Evolutionary conservation across 2,329 filamentous ascomycete species (phyloP), one percentile per base, ranked within the genome.

Genomic region (Talaromyces rugulosus): DNA sequence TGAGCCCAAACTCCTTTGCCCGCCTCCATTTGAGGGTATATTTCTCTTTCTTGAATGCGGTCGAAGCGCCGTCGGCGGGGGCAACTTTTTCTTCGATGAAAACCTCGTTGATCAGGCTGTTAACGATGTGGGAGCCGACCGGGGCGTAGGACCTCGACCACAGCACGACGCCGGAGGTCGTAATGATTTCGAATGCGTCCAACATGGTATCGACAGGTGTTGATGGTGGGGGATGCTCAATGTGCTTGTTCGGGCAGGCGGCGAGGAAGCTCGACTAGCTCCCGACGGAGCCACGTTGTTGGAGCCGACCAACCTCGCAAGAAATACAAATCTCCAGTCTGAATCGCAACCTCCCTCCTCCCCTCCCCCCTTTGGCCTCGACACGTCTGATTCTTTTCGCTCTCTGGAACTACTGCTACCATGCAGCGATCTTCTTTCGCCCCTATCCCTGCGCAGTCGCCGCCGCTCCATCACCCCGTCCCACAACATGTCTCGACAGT

Each of bases 401-500:
- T 53, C 16, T n/a, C 33, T 47, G 12, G 36, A 51, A 14, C 16
- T 18, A 27, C 33, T 16, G 36, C n/a, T 76, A 84, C 74, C 64
- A 97, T 97, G 94, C 94, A 97, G 80, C 90, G 92, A 75, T 84
- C 89, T 74, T 83, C 87, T 60, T 96, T 95, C 80, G 87, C 87
- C 77, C 90, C 93, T 73, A 82, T 85, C 67, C 86, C 86, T 33
- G 86, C 87, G 63, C 86, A 88, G 70, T 96, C 92, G 74, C 94
- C 93, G 74, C 93, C 94, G 67, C 87, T 98, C 70, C 95, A 98
- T 78, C 95, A 98, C 76, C 95, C 95, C 62, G 92, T 98, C 63
- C 95, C 95, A 65, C 95, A 99, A 78, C 95, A 99, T 83, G 94
- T 98, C 71, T 98, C 95, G 73, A 96, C 93, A 62, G 95, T 99